phyloP scores from a whole-genome alignment of 495 filamentous ascomycete genomes.

The Zalerion maritima region DNA sequence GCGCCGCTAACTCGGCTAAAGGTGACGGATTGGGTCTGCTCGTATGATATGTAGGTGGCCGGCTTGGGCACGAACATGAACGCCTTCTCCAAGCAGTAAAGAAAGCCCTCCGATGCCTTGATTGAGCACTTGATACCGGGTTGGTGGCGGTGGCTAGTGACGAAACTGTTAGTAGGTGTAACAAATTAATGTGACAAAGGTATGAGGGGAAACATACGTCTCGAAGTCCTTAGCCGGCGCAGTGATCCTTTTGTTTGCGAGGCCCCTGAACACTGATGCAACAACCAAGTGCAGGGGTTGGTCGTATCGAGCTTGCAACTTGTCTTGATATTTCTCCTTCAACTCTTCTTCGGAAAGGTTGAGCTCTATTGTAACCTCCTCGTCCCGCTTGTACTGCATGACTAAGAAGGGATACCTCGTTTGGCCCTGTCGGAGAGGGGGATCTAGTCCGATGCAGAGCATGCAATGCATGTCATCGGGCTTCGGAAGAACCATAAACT shows the following conservation, averaged over 20 bases:
- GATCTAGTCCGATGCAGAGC: slow-evolving; percentile 90
- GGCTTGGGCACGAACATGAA: slow-evolving; percentile 99
- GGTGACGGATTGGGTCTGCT: slow-evolving; percentile 74
- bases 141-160: slow-evolving; percentile 66
- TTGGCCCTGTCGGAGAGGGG: slow-evolving; percentile 91
- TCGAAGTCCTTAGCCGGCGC: slow-evolving; percentile 87
- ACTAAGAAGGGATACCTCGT: slow-evolving; percentile 97
- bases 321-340: slow-evolving; percentile 77
- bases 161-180: background rate
- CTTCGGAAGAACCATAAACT: slow-evolving; percentile 96
- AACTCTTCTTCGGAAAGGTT: slow-evolving; percentile 89
- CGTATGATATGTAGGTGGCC: slow-evolving; percentile 87
- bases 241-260: slow-evolving; percentile 86
- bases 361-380: slow-evolving; percentile 90
- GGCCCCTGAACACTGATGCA: slow-evolving; percentile 81
- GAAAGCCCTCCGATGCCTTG: slow-evolving; percentile 93
- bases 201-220: slow-evolving; percentile 27
- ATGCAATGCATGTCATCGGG: slow-evolving; percentile 91
- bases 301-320: slow-evolving; percentile 76
- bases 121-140: slow-evolving; percentile 97
- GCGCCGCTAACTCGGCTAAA: slow-evolving; percentile 94
- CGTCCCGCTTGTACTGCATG: slow-evolving; percentile 97
- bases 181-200: background rate
- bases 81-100: slow-evolving; percentile 95
- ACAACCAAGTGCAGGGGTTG: slow-evolving; percentile 83